Evolutionary conservation across 108 stramenopile species (phyloP).

Genomic region (Cyclostephanos invisitatus): DNA sequence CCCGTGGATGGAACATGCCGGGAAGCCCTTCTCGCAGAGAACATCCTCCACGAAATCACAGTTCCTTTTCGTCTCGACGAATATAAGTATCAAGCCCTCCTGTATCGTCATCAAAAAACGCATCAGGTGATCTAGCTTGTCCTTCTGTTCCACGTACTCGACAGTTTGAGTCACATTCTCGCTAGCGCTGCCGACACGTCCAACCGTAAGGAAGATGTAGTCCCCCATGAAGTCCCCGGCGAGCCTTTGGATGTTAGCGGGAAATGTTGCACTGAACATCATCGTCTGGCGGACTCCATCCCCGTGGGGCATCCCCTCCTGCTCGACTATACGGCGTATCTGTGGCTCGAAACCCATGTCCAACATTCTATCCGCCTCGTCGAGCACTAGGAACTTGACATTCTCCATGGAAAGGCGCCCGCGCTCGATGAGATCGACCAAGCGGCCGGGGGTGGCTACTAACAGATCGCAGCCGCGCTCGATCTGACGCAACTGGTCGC

Average conservation of each 20-base stretch:
- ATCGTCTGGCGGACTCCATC: slow-evolving; percentile 88
- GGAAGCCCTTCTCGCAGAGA: slow-evolving; percentile 85
- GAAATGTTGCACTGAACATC: slow-evolving; percentile 98
- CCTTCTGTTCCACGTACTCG: slow-evolving; percentile 91
- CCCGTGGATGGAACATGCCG: slow-evolving; percentile 96
- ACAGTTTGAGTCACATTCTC: slow-evolving; percentile 86
- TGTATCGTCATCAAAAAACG: slow-evolving; percentile 82
- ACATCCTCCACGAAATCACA: slow-evolving; percentile 86
- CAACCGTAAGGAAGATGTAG: slow-evolving; percentile 97
- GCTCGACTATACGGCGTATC: slow-evolving; percentile 88
- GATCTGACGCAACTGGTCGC: slow-evolving; percentile 88
- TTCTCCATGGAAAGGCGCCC: slow-evolving; percentile 88
- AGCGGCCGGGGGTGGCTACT: slow-evolving; percentile 98
- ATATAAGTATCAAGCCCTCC: slow-evolving; percentile 95
- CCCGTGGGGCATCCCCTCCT: slow-evolving; percentile 69
- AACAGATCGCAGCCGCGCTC: slow-evolving; percentile 90
- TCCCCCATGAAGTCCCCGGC: slow-evolving; percentile 94
- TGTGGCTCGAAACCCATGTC: slow-evolving; percentile 99
- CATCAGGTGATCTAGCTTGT: slow-evolving; percentile 89
- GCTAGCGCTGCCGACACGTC: slow-evolving; percentile 75
- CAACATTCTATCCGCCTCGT: slow-evolving; percentile 98
- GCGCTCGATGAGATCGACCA: slow-evolving; percentile 94
- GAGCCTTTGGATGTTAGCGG: slow-evolving; percentile 90
- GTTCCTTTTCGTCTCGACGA: slow-evolving; percentile 88
- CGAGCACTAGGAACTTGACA: slow-evolving; percentile 89